These are phyloP conservation scores for Clarireedia paspali DNA, from an alignment of 2,329 filamentous ascomycete species.

Conservation along the genomic window DNA sequence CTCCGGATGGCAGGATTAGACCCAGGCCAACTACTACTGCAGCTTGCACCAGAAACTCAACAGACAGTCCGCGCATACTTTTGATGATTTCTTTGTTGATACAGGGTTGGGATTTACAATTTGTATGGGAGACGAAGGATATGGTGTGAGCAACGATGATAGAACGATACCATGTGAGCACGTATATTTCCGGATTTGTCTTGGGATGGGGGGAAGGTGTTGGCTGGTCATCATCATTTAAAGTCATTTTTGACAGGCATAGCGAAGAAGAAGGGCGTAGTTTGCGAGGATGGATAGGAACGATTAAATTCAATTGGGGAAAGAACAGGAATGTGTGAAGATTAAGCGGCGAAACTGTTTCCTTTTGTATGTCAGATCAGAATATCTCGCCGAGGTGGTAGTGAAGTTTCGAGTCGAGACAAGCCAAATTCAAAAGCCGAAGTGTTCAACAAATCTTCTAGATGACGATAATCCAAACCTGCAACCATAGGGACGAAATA, in stretches of 20 bases:
- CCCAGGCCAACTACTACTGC: constrained; percentile 64
- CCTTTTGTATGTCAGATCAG: background rate
- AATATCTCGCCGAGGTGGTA: background rate
- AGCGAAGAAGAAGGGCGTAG: constrained; percentile 1
- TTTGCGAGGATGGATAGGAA: background rate
- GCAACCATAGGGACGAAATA: no score
- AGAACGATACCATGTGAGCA: constrained; percentile 11
- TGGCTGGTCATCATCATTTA: constrained; percentile 9
- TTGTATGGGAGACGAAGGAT: constrained; percentile 1
- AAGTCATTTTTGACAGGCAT: constrained; percentile 5
- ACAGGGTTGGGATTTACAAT: background rate
- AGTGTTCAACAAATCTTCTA: no score
- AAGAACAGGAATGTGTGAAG: background rate
- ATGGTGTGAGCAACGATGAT: constrained; percentile 7
- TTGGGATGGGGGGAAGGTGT: constrained; percentile 9
- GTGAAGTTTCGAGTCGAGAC: background rate
- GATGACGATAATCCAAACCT: no score
- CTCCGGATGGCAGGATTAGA: constrained; percentile 68
- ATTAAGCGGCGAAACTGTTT: background rate
- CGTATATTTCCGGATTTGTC: constrained; percentile 10
- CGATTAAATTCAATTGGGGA: background rate
- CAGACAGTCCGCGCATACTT: constrained; percentile 74
- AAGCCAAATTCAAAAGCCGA: no score
- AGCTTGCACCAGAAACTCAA: constrained; percentile 74
- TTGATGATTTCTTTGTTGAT: constrained; percentile 38